Evolutionary conservation across 768 basidiomycete genomes (phyloP), one percentile per base, ranked within the genome.

Genomic region (Gelatoporia subvermispora): DNA sequence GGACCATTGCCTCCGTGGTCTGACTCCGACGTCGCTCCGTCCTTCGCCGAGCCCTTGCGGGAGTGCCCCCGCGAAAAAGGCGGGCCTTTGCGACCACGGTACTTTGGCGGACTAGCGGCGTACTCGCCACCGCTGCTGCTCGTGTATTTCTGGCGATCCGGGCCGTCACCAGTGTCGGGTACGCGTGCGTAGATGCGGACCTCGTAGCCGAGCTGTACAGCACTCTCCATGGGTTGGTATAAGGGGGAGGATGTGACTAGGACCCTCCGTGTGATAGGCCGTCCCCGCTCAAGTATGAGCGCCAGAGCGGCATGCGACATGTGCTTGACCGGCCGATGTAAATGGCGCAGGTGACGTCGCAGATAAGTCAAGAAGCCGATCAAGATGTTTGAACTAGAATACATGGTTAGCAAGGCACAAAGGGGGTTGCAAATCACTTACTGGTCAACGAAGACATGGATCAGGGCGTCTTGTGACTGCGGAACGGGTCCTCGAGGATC

Each of bases 171-270:
- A 1, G 72, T 66, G 61, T 86, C 85, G 4, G 84, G 86, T 16
- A 89, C 88, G 18, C 84, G 74, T 39, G 79, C 75, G 56, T 79
- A 85, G 13, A 90, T 73, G 46, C 79, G 73, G 3, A 88, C 79
- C 54, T 87, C 82, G 55, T 90, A 90, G 4, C 85, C 89, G 36
- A 93, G 69, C 44, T 79, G 74, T 56, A 82, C 74, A 16, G 88
- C 85, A 3, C 75, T 68, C 9, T 84, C 81, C 73, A 93, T 82
- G 10, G 85, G 79, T 62, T 93, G 92, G 64, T 91, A 88, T 41
- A 93, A 66, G 2, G 92, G 90, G 37, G 85, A 88, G 11, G 86
- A 89, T 0, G 89, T 81, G 25, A 86, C 90, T 5, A 91, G 72
- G 5, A 89, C 85, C 20, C 88, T 78, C 25, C 85, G 77, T 20